Percentiles rank a stretch among this genome's conserved stretches.
Conservation (phyloP, 2,329 filamentous ascomycete species). For the Ploettnerulaceae sp. region DNA sequence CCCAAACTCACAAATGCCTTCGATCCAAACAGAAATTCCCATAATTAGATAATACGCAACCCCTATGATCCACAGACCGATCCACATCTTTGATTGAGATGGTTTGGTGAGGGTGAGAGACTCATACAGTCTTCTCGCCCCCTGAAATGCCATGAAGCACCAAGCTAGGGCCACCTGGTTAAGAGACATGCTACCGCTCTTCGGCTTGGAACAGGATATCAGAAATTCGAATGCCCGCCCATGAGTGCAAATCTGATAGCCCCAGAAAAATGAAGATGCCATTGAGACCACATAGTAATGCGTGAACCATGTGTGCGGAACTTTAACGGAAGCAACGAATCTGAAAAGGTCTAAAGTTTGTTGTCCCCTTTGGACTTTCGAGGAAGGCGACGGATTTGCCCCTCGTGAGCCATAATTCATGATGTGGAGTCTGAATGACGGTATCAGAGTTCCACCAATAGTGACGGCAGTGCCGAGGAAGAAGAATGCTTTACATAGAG, state of each 20-base stretch:
- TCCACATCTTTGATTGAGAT: conserved; percentile 71
- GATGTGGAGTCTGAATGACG: conserved; percentile 28
- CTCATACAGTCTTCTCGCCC: conserved; percentile 70
- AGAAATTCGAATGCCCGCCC: conserved; percentile 51
- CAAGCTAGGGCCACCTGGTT: conserved; percentile 63
- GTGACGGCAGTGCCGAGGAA: conserved; percentile 24
- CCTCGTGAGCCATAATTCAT: conserved; percentile 33
- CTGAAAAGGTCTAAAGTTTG: conserved; percentile 13
- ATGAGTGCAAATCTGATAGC: conserved; percentile 51
- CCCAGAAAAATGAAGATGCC: conserved; percentile 69
- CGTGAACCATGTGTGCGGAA: conserved; percentile 85
- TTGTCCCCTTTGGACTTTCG: conserved; percentile 1
- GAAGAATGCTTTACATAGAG: conserved; percentile 30
- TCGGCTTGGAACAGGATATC: conserved; percentile 32
- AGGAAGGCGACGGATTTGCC: conserved; percentile 7
- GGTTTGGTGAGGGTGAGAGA: conserved; percentile 59
- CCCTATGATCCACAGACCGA: conserved; percentile 77
- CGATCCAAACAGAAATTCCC: conserved; percentile 76
- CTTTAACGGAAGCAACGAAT: conserved; percentile 36
- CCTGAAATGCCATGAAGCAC: conserved; percentile 71
- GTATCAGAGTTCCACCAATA: conserved; percentile 28
- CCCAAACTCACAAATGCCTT: conserved; percentile 61
- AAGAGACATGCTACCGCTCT: conserved; percentile 46
- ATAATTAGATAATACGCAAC: conserved; percentile 71
- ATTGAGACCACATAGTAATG: conserved; percentile 81